These are phyloP conservation scores for Agrocybe praecox DNA, from an alignment of 768 basidiomycete species.

Conservation along the genomic window DNA sequence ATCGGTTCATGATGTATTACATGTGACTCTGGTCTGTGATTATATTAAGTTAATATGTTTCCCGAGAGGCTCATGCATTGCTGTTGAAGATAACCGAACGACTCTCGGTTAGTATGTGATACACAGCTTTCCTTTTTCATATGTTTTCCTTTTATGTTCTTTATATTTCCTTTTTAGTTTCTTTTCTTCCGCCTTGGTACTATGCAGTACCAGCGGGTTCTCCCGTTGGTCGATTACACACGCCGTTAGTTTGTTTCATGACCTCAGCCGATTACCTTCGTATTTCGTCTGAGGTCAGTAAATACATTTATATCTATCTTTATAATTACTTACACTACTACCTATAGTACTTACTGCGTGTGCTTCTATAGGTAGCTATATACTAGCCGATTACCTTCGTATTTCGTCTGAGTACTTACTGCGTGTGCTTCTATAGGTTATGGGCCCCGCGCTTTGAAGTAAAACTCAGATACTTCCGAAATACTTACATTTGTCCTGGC, in stretches of 20 bases:
- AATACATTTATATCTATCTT: background rate
- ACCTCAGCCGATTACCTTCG: constrained; percentile 1
- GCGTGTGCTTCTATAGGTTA: no score
- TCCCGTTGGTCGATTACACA: background rate
- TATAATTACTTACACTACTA: background rate
- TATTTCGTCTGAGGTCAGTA: background rate
- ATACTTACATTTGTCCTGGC: no score
- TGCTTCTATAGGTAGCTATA: background rate
- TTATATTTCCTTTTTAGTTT: background rate
- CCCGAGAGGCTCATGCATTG: no score
- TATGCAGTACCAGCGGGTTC: background rate
- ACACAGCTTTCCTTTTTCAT: background rate
- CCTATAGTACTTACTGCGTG: no score
- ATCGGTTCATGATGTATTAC: background rate
- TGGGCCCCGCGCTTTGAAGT: no score
- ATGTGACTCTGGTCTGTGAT: no score
- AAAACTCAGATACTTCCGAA: no score
- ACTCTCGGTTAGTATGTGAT: no score
- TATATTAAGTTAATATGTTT: no score
- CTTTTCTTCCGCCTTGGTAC: background rate
- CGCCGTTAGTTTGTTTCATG: no score
- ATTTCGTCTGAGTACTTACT: no score
- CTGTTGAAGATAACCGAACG: background rate
- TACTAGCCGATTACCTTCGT: no score
- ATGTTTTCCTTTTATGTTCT: background rate